Conservation (phyloP, 2,329 filamentous ascomycete genomes). For the Epichloe gansuensis region DNA sequence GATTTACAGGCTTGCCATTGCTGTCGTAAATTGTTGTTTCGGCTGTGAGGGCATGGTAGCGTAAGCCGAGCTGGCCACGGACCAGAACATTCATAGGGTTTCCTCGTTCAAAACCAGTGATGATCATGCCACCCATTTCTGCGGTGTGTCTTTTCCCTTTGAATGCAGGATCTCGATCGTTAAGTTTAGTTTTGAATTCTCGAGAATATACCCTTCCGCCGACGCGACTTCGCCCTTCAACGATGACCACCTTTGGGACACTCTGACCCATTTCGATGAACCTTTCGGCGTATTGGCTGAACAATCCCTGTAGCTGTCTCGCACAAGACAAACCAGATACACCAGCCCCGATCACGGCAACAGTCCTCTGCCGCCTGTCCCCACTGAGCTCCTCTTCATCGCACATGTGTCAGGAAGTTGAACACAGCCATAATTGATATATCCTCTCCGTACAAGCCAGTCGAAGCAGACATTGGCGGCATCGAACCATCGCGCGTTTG, state of each 20-base stretch:
- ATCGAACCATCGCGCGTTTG: conserved; percentile 79
- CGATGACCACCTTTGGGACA: conserved; percentile 61
- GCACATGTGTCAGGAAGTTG: conserved; percentile 41
- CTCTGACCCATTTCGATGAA: conserved; percentile 54
- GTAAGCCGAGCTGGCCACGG: conserved; percentile 76
- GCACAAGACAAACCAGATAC: conserved; percentile 88
- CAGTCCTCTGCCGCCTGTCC: conserved; percentile 48
- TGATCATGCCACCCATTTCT: conserved; percentile 96
- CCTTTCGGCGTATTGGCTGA: conserved; percentile 62
- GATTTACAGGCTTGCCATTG: conserved; percentile 66
- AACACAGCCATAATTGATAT: conserved; percentile 93
- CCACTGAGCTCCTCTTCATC: conserved; percentile 25
- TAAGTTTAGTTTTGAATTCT: conserved; percentile 45
- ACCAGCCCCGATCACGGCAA: conserved; percentile 86
- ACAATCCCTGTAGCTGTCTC: conserved; percentile 77
- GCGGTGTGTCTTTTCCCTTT: conserved; percentile 60
- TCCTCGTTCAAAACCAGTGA: conserved; percentile 90
- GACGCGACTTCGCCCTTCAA: conserved; percentile 79
- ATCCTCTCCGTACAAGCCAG: conserved; percentile 82
- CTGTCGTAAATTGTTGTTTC: conserved; percentile 83
- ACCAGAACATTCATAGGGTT: conserved; percentile 89
- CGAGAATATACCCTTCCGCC: conserved; percentile 90
- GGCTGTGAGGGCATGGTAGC: conserved; percentile 70
- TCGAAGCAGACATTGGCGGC: conserved; percentile 80
- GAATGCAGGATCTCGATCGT: conserved; percentile 38